Conservation (phyloP, 208 protist species). For the Porcisia deanei region DNA sequence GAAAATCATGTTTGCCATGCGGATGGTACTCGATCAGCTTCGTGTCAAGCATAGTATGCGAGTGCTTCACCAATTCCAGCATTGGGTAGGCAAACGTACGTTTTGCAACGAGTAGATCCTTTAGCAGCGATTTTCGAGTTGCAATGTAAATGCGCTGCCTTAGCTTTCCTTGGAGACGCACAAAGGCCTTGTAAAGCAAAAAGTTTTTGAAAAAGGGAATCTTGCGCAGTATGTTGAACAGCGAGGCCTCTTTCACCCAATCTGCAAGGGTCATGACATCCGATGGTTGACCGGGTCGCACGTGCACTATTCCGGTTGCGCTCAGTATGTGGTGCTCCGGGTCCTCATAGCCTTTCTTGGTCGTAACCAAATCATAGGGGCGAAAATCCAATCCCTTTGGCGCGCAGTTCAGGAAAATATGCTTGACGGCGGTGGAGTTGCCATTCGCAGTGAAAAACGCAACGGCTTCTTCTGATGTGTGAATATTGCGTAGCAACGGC, state of each 20-base stretch:
- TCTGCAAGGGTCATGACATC: conserved; percentile 92
- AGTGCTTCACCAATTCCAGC: conserved; percentile 79
- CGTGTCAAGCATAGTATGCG: conserved; percentile 75
- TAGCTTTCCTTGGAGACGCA: conserved; percentile 78
- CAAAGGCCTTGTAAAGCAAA: conserved; percentile 91
- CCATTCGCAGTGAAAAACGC: conserved; percentile 93
- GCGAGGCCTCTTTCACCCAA: conserved; percentile 91
- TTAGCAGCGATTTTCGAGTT: conserved; percentile 63
- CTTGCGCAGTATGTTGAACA: conserved; percentile 92
- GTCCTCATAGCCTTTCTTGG: conserved; percentile 62
- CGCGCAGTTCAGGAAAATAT: conserved; percentile 90
- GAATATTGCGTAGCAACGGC: conserved; percentile 64
- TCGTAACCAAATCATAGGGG: conserved; percentile 93
- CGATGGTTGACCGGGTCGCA: conserved; percentile 83
- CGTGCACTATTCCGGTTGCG: conserved; percentile 92
- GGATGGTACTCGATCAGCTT: conserved; percentile 81
- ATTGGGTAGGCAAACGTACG: conserved; percentile 79
- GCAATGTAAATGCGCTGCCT: conserved; percentile 76
- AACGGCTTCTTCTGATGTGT: conserved; percentile 93
- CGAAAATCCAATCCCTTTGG: conserved; percentile 82
- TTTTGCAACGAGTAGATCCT: conserved; percentile 87
- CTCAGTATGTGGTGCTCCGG: conserved; percentile 95
- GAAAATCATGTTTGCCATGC: conserved; percentile 89
- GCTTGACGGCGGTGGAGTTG: conserved; percentile 89
- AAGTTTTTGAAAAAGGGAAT: conserved; percentile 94